These are phyloP conservation scores for Adansonia gregorii DNA, from an alignment of 441 rosid species.

Conservation along the genomic window DNA sequence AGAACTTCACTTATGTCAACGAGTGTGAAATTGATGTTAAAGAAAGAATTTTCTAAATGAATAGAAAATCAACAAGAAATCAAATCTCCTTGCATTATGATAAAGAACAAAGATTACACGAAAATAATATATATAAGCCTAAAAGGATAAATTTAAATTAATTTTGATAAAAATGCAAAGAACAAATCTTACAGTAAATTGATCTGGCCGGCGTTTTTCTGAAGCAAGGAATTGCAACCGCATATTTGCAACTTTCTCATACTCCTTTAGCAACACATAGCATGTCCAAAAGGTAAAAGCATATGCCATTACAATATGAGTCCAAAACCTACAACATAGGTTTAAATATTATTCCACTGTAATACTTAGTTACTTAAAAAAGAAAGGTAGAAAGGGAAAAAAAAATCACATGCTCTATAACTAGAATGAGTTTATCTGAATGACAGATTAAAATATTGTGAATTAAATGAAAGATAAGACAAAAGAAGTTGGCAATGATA, in stretches of 20 bases:
- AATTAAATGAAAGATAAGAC: not conserved
- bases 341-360: not conserved
- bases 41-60: not conserved
- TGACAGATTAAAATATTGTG: too few relatives aligned
- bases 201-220: slow-evolving; percentile 89
- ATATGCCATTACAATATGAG: slow-evolving; percentile 83
- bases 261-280: slow-evolving; percentile 76
- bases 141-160: slow-evolving; percentile 13
- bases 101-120: not conserved
- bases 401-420: too few relatives aligned
- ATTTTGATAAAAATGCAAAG: not conserved
- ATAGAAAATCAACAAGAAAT: not conserved
- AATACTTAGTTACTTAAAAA: too few relatives aligned
- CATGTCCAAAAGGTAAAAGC: slow-evolving; percentile 91
- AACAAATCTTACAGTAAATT: slow-evolving; percentile 71
- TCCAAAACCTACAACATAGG: slow-evolving; percentile 62
- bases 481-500: slow-evolving; percentile 5
- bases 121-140: too few relatives aligned
- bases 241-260: slow-evolving; percentile 74
- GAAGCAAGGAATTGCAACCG: slow-evolving; percentile 83
- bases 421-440: too few relatives aligned
- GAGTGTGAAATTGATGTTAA: not conserved
- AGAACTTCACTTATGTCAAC: too few relatives aligned
- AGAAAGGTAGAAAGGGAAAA: too few relatives aligned
- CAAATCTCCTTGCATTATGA: not conserved